Evolutionary conservation across 495 filamentous ascomycete genomes (phyloP).

Genomic region (Articulospora tetracladia): DNA sequence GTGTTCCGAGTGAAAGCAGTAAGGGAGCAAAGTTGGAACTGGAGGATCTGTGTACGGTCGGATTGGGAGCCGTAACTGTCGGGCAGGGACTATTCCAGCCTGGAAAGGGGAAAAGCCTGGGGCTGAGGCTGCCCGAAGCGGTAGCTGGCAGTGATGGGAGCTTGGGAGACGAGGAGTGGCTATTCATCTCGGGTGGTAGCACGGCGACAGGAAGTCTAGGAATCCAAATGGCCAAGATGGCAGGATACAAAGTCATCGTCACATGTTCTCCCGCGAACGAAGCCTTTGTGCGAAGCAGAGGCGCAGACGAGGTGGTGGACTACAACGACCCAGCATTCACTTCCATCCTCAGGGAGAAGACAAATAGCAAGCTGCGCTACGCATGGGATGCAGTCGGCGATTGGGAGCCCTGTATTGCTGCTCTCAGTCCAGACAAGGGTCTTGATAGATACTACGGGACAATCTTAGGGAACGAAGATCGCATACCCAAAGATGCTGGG

Average conservation of each 20-base stretch:
- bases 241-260: slow-evolving; percentile 27
- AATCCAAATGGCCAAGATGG: slow-evolving; percentile 41
- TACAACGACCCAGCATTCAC: slow-evolving; percentile 28
- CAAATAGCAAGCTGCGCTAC: slow-evolving; percentile 34
- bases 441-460: slow-evolving; percentile 28
- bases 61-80: slow-evolving; percentile 37
- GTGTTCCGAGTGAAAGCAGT: slow-evolving; percentile 27
- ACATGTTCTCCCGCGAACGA: slow-evolving; percentile 34
- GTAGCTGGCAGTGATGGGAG: no score
- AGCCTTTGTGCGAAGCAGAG: slow-evolving; percentile 31
- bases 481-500: no score
- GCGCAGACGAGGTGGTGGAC: slow-evolving; percentile 37
- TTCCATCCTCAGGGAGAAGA: slow-evolving; percentile 30
- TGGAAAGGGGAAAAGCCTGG: neutral
- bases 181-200: slow-evolving; percentile 19
- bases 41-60: slow-evolving; percentile 36
- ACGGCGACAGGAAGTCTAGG: slow-evolving; percentile 20
- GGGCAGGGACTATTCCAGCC: slow-evolving; percentile 32
- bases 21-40: slow-evolving; percentile 28
- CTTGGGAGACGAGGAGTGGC: no score
- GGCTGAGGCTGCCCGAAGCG: no score
- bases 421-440: slow-evolving; percentile 21
- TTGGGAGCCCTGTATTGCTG: slow-evolving; percentile 30
- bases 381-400: slow-evolving; percentile 39
- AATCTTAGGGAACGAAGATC: slow-evolving; percentile 23